Conservation (phyloP, 345 rosid genomes). For the Corchorus olitorius region DNA sequence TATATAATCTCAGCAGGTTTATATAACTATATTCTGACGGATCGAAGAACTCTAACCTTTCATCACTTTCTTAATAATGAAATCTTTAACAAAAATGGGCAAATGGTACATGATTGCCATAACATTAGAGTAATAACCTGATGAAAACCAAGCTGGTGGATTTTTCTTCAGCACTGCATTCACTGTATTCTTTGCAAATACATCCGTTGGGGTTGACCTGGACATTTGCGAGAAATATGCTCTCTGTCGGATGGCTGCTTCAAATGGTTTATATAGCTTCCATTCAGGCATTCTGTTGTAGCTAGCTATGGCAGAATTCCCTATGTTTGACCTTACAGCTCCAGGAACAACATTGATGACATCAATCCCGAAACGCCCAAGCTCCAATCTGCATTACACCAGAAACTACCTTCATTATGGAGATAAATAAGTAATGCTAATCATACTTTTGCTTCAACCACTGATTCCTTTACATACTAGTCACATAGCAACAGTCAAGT, state of each 20-base stretch:
- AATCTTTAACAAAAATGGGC: constrained; percentile 66
- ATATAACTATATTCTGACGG: neutral
- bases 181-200: constrained; percentile 70
- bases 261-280: constrained; percentile 75
- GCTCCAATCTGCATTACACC: constrained; percentile 65
- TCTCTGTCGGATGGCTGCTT: constrained; percentile 55
- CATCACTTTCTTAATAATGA: constrained; percentile 45
- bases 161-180: constrained; percentile 54
- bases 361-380: constrained; percentile 71
- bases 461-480: neutral
- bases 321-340: constrained; percentile 80
- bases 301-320: constrained; percentile 54
- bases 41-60: constrained; percentile 33
- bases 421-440: neutral
- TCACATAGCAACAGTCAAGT: neutral
- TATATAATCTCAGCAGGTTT: neutral
- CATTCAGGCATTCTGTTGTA: constrained; percentile 73
- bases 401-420: neutral
- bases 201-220: constrained; percentile 65
- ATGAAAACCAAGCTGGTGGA: constrained; percentile 82
- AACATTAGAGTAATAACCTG: constrained; percentile 60
- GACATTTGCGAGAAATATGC: constrained; percentile 55
- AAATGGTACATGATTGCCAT: constrained; percentile 60
- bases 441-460: neutral
- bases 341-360: constrained; percentile 80